Conservation (phyloP, 75 land plant genomes). For the Pinus tabuliformis region DNA sequence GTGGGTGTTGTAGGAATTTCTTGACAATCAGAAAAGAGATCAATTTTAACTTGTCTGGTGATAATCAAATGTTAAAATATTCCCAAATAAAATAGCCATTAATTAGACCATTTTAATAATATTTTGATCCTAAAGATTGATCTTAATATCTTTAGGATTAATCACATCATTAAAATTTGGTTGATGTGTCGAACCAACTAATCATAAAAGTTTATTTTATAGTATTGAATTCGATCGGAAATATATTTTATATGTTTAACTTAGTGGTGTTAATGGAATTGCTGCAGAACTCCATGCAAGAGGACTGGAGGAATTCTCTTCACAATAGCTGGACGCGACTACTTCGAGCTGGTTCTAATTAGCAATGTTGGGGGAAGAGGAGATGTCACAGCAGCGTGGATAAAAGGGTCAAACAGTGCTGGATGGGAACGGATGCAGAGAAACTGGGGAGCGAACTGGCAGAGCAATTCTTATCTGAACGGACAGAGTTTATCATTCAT, state of each 20-base stretch:
- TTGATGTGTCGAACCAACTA: too few relatives aligned
- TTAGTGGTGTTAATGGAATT: not conserved
- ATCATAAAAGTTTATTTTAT: too few relatives aligned
- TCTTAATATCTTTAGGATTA: too few relatives aligned
- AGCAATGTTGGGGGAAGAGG: conserved; percentile 50
- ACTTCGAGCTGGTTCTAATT: conserved; percentile 36
- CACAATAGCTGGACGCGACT: conserved; percentile 30
- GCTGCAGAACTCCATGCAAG: conserved; percentile 38
- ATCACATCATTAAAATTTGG: too few relatives aligned
- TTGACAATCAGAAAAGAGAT: too few relatives aligned
- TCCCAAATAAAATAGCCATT: too few relatives aligned
- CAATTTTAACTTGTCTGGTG: too few relatives aligned
- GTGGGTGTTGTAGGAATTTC: too few relatives aligned
- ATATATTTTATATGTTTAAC: not conserved
- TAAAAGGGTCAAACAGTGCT: conserved; percentile 19
- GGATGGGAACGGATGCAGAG: conserved; percentile 24
- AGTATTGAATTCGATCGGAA: too few relatives aligned
- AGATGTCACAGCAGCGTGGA: conserved; percentile 18
- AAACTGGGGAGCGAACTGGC: conserved; percentile 38
- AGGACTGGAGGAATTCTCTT: conserved; percentile 48
- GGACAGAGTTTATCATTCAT: conserved; percentile 36
- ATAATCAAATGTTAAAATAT: too few relatives aligned
- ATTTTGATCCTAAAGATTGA: too few relatives aligned
- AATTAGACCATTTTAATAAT: too few relatives aligned
- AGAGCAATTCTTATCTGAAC: conserved; percentile 10